Evolutionary conservation across 345 rosid species (phyloP).

Genomic region (Rhizophora mangle): DNA sequence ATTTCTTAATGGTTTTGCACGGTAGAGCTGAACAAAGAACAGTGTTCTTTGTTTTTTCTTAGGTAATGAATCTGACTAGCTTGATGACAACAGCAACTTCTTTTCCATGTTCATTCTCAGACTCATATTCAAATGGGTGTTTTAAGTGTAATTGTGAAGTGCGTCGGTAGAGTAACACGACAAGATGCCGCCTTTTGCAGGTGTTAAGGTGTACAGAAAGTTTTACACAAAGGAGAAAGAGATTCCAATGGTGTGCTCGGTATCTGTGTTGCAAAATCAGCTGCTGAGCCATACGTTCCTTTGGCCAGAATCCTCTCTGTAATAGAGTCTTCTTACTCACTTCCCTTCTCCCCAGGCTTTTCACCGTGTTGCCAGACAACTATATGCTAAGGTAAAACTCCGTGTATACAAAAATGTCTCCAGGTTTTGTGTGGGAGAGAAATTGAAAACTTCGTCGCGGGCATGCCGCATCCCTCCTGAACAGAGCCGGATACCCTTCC

Average conservation of each 20-base stretch:
- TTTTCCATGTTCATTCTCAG: too few species aligned
- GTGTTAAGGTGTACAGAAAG: slow-evolving; percentile 56
- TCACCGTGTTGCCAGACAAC: too few species aligned
- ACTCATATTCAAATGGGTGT: not conserved
- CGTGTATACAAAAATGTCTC: not conserved
- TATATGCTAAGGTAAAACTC: not conserved
- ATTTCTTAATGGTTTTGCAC: too few species aligned
- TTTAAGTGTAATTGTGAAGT: not conserved
- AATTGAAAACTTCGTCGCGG: not conserved
- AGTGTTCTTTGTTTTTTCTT: too few species aligned
- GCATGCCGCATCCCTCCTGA: not conserved
- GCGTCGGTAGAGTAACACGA: too few species aligned
- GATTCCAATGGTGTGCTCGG: slow-evolving; percentile 60
- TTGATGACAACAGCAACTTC: too few species aligned
- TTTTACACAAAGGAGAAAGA: slow-evolving; percentile 70
- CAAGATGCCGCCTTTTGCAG: slow-evolving; percentile 23
- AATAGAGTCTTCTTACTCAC: slow-evolving; percentile 27
- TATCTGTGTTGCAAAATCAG: slow-evolving; percentile 42
- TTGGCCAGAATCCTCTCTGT: slow-evolving; percentile 61
- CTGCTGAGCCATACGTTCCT: slow-evolving; percentile 49
- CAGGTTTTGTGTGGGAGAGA: not conserved
- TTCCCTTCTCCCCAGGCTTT: too few species aligned
- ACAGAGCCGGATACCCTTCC: not conserved
- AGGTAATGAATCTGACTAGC: too few species aligned
- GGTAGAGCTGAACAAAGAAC: too few species aligned